These are phyloP conservation scores for Bondarzewia mesenterica DNA, from an alignment of 1,284 basidiomycete genomes.

Conservation along the genomic window DNA sequence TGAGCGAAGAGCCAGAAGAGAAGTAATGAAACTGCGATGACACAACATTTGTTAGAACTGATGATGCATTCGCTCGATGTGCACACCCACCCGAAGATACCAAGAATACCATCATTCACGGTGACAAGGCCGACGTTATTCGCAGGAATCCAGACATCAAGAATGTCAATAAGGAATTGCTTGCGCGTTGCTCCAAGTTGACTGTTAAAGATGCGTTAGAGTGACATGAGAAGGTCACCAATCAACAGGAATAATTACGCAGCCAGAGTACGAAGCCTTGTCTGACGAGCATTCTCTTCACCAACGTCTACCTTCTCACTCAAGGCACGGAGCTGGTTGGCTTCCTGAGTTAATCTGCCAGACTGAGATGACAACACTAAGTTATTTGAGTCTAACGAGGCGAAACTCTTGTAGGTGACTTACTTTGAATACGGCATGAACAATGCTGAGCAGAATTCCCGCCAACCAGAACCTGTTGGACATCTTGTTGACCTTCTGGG, in stretches of 20 bases:
- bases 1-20: slow-evolving; percentile 42
- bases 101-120: slow-evolving; percentile 82
- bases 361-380: slow-evolving; percentile 28
- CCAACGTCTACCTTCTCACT: slow-evolving; percentile 57
- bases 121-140: slow-evolving; percentile 73
- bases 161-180: slow-evolving; percentile 75
- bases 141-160: slow-evolving; percentile 88
- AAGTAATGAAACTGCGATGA: slow-evolving; percentile 45
- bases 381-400: too few relatives aligned
- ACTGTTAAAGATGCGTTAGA: slow-evolving; percentile 28
- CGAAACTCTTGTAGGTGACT: slow-evolving; percentile 2
- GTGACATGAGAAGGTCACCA: slow-evolving; percentile 2
- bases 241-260: slow-evolving; percentile 32
- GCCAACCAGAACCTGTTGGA: slow-evolving; percentile 89
- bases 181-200: slow-evolving; percentile 57
- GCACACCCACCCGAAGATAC: slow-evolving; percentile 68
- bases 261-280: slow-evolving; percentile 48
- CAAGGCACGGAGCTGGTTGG: slow-evolving; percentile 39
- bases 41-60: slow-evolving; percentile 8
- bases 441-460: slow-evolving; percentile 77
- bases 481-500: slow-evolving; percentile 58
- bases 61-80: not conserved
- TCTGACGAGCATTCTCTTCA: slow-evolving; percentile 59
- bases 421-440: slow-evolving; percentile 63
- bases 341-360: slow-evolving; percentile 51